These are phyloP conservation scores for Rosa multiflora DNA, from an alignment of 306 rosid genomes.

Conservation along the genomic window DNA sequence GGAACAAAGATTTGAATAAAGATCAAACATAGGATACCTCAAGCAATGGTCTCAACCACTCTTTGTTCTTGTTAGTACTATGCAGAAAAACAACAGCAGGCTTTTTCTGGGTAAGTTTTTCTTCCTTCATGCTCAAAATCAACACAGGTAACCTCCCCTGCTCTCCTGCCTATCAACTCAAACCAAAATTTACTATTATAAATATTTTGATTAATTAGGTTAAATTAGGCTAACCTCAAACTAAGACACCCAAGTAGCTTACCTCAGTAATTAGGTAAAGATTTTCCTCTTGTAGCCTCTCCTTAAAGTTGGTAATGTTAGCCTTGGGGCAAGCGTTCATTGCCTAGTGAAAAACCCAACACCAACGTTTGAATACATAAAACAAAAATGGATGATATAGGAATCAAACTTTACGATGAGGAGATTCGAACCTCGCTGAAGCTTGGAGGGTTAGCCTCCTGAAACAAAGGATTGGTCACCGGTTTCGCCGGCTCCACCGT, in stretches of 20 bases:
- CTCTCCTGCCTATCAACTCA: constrained; percentile 63
- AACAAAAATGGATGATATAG: not conserved
- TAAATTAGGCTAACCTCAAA: too few relatives aligned
- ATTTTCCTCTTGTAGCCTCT: constrained; percentile 67
- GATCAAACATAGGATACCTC: constrained; percentile 43
- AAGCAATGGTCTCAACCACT: constrained; percentile 71
- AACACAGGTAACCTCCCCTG: constrained; percentile 84
- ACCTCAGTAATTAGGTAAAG: constrained; percentile 73
- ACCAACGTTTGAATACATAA: constrained; percentile 1
- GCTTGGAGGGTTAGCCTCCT: constrained; percentile 37
- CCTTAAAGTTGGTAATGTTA: constrained; percentile 41
- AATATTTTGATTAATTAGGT: not conserved
- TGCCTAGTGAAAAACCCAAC: constrained; percentile 29
- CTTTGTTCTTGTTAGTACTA: constrained; percentile 67
- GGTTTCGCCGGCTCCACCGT: constrained; percentile 52
- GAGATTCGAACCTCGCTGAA: constrained; percentile 45
- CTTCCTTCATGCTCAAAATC: constrained; percentile 77
- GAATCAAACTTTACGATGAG: not conserved
- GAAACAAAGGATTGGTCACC: constrained; percentile 49
- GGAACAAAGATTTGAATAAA: not conserved
- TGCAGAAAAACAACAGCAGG: constrained; percentile 83
- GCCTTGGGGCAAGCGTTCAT: constrained; percentile 67
- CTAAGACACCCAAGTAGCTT: too few relatives aligned
- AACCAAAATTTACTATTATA: not conserved
- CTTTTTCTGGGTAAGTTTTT: constrained; percentile 39